A percentile compares a stretch with the other conserved stretches of the same genome.
Evolutionary conservation across 345 rosid genomes (phyloP).

Genomic region (Erucastrum elatum): DNA sequence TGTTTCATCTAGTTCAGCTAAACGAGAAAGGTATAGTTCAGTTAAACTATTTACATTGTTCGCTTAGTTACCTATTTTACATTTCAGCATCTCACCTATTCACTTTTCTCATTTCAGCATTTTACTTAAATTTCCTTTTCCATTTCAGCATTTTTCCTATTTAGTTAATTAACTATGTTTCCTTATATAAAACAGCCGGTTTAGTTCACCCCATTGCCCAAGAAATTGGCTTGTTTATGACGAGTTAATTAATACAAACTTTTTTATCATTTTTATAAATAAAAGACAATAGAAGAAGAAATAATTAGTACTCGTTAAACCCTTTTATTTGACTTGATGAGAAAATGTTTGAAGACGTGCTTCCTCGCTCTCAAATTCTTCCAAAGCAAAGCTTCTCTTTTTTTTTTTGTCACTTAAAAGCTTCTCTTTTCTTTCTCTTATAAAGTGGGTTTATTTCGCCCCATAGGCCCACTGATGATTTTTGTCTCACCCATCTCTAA

Average conservation of each 20-base stretch:
- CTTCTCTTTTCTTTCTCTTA: neutral
- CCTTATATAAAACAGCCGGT: neutral
- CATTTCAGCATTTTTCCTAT: neutral
- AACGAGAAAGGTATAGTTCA: neutral
- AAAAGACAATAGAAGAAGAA: neutral
- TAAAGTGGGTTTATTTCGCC: neutral
- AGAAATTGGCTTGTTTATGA: neutral
- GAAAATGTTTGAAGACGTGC: neutral
- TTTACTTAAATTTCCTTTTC: neutral
- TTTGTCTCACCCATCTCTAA: neutral
- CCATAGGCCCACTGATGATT: neutral
- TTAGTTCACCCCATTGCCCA: neutral
- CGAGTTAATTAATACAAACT: neutral
- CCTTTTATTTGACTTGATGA: neutral
- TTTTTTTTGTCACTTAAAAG: too few relatives aligned
- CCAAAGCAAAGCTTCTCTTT: neutral
- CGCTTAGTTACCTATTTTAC: neutral
- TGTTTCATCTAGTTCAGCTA: neutral
- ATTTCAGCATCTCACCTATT: neutral
- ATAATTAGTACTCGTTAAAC: neutral
- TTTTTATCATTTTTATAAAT: neutral
- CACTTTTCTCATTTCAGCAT: neutral
- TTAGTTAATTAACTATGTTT: neutral
- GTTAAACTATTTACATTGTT: neutral
- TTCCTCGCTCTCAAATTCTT: neutral